Evolutionary conservation across 2,329 filamentous ascomycete genomes (phyloP).

Genomic region (Aspergillus pseudonomiae): DNA sequence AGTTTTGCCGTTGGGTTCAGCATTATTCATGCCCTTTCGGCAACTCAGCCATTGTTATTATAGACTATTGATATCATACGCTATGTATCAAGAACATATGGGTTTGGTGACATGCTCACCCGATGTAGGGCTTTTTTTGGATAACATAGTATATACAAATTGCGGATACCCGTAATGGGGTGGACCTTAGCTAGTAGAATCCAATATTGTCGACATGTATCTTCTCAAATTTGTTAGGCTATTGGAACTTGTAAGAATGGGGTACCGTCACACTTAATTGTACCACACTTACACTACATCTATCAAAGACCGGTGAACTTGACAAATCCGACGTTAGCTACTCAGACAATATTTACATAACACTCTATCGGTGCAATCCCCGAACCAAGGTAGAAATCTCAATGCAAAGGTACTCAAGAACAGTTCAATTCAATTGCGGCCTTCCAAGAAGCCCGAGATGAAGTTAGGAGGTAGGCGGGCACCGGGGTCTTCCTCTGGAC

Average conservation of each 20-base stretch:
- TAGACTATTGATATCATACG: conserved; percentile 1
- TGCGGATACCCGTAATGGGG: neutral
- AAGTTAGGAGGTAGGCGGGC: conserved; percentile 82
- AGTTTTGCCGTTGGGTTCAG: conserved; percentile 6
- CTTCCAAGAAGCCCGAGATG: conserved; percentile 94
- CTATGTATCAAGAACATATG: neutral
- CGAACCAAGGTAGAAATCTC: conserved; percentile 19
- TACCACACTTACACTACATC: neutral
- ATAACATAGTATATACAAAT: neutral
- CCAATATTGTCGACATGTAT: neutral
- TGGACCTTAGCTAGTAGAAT: neutral
- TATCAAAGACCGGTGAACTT: neutral
- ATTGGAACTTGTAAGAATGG: neutral
- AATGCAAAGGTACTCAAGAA: conserved; percentile 25
- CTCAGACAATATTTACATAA: conserved; percentile 43
- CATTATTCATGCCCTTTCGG: conserved; percentile 3
- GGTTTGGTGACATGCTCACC: neutral
- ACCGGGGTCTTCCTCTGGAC: conserved; percentile 78
- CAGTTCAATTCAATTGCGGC: conserved; percentile 52
- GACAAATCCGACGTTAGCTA: conserved; percentile 27
- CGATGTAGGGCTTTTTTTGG: neutral
- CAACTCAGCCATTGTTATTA: conserved; percentile 8
- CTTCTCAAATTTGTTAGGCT: neutral
- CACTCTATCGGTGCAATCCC: conserved; percentile 29
- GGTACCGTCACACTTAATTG: neutral